Evolutionary conservation across 768 basidiomycete species (phyloP), one percentile per base, ranked within the genome.

Genomic region (Auriscalpium microsporum): DNA sequence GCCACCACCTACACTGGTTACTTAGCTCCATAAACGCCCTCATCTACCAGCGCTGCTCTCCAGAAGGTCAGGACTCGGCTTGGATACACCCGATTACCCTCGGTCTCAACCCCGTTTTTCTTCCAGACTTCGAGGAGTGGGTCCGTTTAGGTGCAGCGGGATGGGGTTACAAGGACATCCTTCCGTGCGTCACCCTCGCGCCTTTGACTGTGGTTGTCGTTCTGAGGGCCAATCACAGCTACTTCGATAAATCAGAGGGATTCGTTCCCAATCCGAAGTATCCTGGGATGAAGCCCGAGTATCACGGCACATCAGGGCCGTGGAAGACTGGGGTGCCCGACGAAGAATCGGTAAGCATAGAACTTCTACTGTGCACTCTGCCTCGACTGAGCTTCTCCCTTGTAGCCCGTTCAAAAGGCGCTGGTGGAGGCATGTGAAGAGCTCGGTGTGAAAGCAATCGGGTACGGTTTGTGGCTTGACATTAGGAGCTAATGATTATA

Each of bases 91-190:
- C 10, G 44, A 17, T 1, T 42, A 21, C 40, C 17, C 14, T 42
- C 6, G 17, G 2, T 42, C 40, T 54, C 33, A 3, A 48, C 17
- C 34, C 16, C 8, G n/a, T 16, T 34, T 14, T 16, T 2, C 40
- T 4, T 13, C 40, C 40, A 54, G 62, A 63, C 42, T 63, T 57
- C 21, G 58, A 63, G 4, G 59, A 64, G 40, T 63, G 63, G 63
- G 63, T 58, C 19, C 55, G 62, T 34, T 37, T 63, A 9, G 62
- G 62, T 13, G 63, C 63, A 4, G 49, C 60, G 10, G 63, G 63
- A 19, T 64, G 63, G 63, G 23, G 56, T 19, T 64, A 64, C 48
- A 47, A 61, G 19, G 59, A 58, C 36, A 48, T 64, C 19, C 38
- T 52, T 23, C 63, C 62, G 57, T 60, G 40, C 58, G 59, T 42